phyloP scores from a whole-genome alignment of 192 early-diverging fungal genomes.

The Lunasporangiospora selenospora region DNA sequence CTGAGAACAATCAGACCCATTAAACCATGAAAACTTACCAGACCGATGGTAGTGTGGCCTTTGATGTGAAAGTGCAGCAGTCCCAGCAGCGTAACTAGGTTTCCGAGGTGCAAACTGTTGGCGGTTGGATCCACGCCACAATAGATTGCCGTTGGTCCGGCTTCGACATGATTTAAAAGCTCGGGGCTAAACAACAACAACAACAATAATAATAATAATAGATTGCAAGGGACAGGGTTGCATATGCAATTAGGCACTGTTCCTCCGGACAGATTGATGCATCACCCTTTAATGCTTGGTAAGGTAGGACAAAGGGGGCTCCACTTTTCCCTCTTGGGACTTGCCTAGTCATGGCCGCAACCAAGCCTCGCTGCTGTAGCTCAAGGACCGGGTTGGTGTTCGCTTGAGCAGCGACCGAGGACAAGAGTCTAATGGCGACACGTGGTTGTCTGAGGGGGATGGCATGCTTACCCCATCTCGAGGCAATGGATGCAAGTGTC shows the following conservation, averaged over 20 bases:
- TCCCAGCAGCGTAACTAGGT: slow-evolving; percentile 84
- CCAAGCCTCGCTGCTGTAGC: slow-evolving; percentile 55
- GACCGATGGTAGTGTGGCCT: slow-evolving; percentile 82
- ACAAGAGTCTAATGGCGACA: too few relatives aligned
- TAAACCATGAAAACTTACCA: slow-evolving; percentile 59
- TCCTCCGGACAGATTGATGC: too few relatives aligned
- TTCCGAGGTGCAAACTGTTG: slow-evolving; percentile 88
- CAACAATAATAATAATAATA: too few relatives aligned
- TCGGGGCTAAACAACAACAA: slow-evolving; percentile 44
- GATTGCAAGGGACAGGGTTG: too few relatives aligned
- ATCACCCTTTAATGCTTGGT: too few relatives aligned
- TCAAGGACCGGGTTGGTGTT: slow-evolving; percentile 44
- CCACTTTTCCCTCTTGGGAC: slow-evolving; percentile 15
- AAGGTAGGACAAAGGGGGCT: too few relatives aligned
- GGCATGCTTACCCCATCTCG: too few relatives aligned
- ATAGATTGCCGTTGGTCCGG: slow-evolving; percentile 69
- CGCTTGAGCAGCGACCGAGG: too few relatives aligned
- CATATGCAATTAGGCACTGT: too few relatives aligned
- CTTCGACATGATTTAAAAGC: slow-evolving; percentile 49
- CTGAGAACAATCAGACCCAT: slow-evolving; percentile 1
- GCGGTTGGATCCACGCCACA: slow-evolving; percentile 97
- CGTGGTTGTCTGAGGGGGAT: too few relatives aligned
- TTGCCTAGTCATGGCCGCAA: slow-evolving; percentile 65
- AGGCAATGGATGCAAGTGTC: too few relatives aligned
- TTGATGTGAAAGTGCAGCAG: slow-evolving; percentile 85